phyloP scores from a whole-genome alignment of 805 yeast genomes.

The Nakazawaea pomicola region DNA sequence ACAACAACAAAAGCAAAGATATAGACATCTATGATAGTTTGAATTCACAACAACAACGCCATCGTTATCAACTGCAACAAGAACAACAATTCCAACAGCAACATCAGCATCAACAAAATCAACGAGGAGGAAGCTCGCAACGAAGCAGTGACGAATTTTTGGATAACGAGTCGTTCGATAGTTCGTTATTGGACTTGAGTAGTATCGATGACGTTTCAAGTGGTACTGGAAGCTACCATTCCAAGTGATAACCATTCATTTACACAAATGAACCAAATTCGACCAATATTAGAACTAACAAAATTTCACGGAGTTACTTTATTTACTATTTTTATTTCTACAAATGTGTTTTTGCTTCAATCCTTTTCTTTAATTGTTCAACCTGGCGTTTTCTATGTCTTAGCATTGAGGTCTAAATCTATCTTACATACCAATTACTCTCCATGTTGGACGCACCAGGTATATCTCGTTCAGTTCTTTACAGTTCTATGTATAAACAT shows the following conservation, averaged over 20 bases:
- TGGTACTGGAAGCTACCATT: neutral
- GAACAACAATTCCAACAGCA: neutral
- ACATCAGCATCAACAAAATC: neutral
- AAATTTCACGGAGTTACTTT: too few species aligned
- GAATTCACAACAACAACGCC: neutral
- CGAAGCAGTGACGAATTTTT: neutral
- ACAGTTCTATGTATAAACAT: neutral
- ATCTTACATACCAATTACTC: too few species aligned
- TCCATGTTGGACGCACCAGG: too few species aligned
- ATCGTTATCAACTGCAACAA: neutral
- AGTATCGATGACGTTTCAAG: constrained; percentile 12
- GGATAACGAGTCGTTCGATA: constrained; percentile 10
- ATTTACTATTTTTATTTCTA: neutral
- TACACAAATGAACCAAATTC: too few species aligned
- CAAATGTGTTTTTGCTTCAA: too few species aligned
- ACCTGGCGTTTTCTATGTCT: too few species aligned
- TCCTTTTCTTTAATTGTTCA: too few species aligned
- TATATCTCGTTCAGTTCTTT: too few species aligned
- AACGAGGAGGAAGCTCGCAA: too few species aligned
- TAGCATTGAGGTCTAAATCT: too few species aligned
- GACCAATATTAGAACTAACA: too few species aligned
- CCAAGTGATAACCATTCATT: neutral
- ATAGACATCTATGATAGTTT: constrained; percentile 9
- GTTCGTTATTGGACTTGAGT: constrained; percentile 8
- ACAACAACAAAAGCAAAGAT: neutral